phyloP scores from a whole-genome alignment of 208 protist species.

The Trichomonas tenax region DNA sequence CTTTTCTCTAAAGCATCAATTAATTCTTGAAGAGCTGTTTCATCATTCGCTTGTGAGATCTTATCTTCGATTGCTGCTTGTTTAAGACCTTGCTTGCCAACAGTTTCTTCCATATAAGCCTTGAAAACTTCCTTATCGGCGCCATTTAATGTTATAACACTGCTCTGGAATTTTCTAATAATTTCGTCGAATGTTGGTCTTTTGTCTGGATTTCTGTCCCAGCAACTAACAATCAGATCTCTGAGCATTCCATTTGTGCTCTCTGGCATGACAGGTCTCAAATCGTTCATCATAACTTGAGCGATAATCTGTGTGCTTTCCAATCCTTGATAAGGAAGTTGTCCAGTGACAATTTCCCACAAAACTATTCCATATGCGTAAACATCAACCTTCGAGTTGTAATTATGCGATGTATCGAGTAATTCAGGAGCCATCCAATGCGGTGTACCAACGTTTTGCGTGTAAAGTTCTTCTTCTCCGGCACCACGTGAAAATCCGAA shows the following conservation, averaged over 20 bases:
- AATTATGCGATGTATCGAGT: neutral
- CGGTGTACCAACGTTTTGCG: neutral
- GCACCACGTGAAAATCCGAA: neutral
- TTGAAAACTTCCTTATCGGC: neutral
- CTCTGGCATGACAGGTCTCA: neutral
- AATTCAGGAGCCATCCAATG: conserved; percentile 25
- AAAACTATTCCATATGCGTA: conserved; percentile 8
- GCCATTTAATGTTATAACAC: neutral
- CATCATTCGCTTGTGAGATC: neutral
- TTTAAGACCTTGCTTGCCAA: neutral
- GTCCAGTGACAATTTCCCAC: neutral
- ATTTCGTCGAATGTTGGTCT: conserved; percentile 12
- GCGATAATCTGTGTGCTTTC: neutral
- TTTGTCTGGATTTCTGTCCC: neutral
- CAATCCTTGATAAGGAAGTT: neutral
- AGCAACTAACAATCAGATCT: neutral
- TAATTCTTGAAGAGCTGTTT: neutral
- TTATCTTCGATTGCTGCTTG: neutral
- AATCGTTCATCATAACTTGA: neutral
- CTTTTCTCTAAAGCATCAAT: neutral
- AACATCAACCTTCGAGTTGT: neutral
- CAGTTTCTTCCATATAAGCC: neutral
- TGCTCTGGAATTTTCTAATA: neutral
- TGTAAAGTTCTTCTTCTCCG: neutral
- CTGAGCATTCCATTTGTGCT: neutral